Evolutionary conservation across 1,139 yeast genomes (phyloP), one percentile per base, ranked within the genome.

Genomic region (Keqinozyma sinolaborantium): DNA sequence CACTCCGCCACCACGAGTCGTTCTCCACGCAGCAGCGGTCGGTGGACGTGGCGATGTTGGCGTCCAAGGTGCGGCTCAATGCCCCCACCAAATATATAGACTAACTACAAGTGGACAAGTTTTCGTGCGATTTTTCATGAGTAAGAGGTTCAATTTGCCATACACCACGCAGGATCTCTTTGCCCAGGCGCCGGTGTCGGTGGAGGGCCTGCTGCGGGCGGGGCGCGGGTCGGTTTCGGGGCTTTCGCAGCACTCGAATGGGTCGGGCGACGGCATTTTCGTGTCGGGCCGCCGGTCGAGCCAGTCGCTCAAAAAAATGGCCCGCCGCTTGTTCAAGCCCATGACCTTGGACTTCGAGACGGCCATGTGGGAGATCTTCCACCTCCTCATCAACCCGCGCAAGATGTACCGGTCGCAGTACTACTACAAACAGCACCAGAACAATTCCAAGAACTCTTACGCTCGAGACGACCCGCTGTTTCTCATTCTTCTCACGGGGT

Each of bases 381-480:
- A 86, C 48, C 60, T 88, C 34, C 67, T 88, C 15, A 63, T 79
- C 25, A 76, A 82, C 29, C 97, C 97, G 2, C 75, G 81, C 44
- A 80, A 85, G 41, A 94, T 88, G 52, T 87, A 84, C 63, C 72
- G 85, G 42, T 77, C 92, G 14, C 74, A 86, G 38, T 86, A 85
- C 52, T 86, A 84, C 54, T 90, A 86, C 46, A 60, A 63, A 44
- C 70, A 63, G 38, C 64, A 58, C 34, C 42, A 51, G 28, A 38
- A 48, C 11, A 47, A 45, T 30, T 49, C 47, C 23, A 52, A 46
- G 34, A 60, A 63, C 11, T 56, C 59, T 40, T 86, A 92, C 79
- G 81, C 95, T 0, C 67, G 97, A 44, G 97, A 88, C 52, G 97
- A 88, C 53, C 97, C 97, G 0, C 81, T 94, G 21, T 88, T 88